phyloP scores from a whole-genome alignment of 192 early-diverging fungal species.

The Jimgerdemannia lactiflua region DNA sequence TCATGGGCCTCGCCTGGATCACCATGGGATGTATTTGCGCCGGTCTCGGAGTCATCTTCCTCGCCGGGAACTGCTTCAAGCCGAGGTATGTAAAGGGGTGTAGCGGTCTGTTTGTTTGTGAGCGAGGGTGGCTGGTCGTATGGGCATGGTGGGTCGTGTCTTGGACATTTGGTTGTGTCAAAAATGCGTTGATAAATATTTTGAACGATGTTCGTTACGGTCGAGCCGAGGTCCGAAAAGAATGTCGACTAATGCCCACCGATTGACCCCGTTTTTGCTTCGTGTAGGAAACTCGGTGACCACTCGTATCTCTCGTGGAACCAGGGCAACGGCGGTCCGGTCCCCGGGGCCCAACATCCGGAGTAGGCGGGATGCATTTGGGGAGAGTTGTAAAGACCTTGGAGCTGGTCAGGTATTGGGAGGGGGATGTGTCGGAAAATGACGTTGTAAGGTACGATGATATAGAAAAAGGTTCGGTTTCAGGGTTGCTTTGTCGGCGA shows the following conservation, averaged over 20 bases:
- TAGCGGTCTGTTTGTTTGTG: background rate
- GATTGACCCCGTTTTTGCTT: conserved; percentile 9
- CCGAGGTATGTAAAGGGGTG: conserved; percentile 55
- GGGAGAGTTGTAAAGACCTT: too few species aligned
- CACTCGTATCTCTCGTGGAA: conserved; percentile 98
- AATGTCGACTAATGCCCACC: conserved; percentile 7
- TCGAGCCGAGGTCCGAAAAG: background rate
- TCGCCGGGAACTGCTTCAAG: conserved; percentile 88
- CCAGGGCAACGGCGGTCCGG: background rate
- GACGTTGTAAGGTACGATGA: too few species aligned
- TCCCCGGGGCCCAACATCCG: background rate
- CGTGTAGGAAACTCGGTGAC: conserved; percentile 85
- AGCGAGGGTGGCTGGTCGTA: background rate
- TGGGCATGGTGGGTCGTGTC: background rate
- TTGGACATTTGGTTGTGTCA: background rate
- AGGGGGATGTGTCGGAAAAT: too few species aligned
- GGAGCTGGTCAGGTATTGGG: background rate
- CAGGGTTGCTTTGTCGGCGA: too few species aligned
- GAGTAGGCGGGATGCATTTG: background rate
- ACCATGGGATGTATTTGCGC: conserved; percentile 90
- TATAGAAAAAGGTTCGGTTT: too few species aligned
- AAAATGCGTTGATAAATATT: too few species aligned
- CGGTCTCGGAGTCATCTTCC: conserved; percentile 83
- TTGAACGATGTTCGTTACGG: too few species aligned
- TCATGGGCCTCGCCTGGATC: conserved; percentile 94